Evolutionary conservation across 129 eudicot species (phyloP).

Genomic region (Arctium lappa): DNA sequence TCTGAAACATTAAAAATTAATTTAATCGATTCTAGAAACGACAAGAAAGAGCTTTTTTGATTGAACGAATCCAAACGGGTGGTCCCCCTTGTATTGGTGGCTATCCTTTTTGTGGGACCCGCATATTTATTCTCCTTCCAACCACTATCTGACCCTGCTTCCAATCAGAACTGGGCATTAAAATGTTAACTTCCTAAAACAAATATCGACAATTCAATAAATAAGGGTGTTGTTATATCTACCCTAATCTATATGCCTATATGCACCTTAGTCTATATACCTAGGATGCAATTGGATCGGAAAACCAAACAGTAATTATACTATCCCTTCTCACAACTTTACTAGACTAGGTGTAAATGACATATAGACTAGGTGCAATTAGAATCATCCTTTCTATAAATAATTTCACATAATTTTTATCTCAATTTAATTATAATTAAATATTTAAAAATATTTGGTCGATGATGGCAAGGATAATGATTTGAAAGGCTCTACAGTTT

Average conservation of each 20-base stretch:
- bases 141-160: not conserved
- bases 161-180: not conserved
- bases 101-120: constrained; percentile 11
- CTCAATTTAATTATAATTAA: no score
- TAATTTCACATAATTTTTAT: no score
- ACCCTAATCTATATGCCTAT: no score
- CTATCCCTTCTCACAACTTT: no score
- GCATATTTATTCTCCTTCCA: constrained; percentile 24
- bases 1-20: not conserved
- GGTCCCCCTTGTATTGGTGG: constrained; percentile 23
- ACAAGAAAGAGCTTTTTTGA: constrained; percentile 32
- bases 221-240: no score
- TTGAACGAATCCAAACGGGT: constrained; percentile 8
- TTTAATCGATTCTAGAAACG: constrained; percentile 5
- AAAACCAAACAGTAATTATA: no score
- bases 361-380: no score
- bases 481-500: not conserved
- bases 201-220: not conserved
- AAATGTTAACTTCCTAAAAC: not conserved
- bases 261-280: no score
- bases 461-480: not conserved
- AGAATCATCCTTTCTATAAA: no score
- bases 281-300: no score
- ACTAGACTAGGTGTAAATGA: no score
- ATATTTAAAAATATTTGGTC: not conserved